A percentile compares a stretch with the other conserved stretches of the same genome.
phyloP scores from a whole-genome alignment of 2,329 filamentous ascomycete species.

The Aspergillus sp. region DNA sequence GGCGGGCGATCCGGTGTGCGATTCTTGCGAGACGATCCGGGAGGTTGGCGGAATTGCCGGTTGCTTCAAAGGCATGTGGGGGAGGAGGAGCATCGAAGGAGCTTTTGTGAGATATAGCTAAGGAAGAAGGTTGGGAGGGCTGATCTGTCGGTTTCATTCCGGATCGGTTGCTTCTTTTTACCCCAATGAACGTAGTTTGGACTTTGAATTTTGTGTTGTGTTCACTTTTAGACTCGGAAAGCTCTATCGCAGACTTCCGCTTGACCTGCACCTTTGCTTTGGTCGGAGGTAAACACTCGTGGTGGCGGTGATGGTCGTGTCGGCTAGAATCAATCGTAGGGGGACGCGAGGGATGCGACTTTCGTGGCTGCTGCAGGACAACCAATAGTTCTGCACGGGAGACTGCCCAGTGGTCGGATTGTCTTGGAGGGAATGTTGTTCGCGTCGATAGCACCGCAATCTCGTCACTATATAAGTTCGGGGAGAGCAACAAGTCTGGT shows the following conservation, averaged over 20 bases:
- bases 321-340: too few species aligned
- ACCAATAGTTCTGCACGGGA: background rate
- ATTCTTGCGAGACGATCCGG: constrained; percentile 30
- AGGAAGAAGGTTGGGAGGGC: constrained; percentile 21
- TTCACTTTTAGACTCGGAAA: background rate
- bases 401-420: too few species aligned
- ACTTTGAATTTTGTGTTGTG: background rate
- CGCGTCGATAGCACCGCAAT: background rate
- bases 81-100: constrained; percentile 9
- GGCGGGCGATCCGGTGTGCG: constrained; percentile 26
- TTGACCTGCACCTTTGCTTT: too few species aligned
- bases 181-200: too few species aligned
- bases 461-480: background rate
- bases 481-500: too few species aligned
- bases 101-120: constrained; percentile 23
- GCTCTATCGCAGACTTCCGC: too few species aligned
- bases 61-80: constrained; percentile 1
- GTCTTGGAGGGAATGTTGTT: background rate
- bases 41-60: constrained; percentile 8
- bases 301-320: too few species aligned
- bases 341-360: background rate
- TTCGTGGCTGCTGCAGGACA: too few species aligned
- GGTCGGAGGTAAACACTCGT: too few species aligned
- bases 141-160: constrained; percentile 6
- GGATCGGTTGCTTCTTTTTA: background rate